Evolutionary conservation across 2,329 filamentous ascomycete genomes (phyloP).

Genomic region (Fusarium falciforme): DNA sequence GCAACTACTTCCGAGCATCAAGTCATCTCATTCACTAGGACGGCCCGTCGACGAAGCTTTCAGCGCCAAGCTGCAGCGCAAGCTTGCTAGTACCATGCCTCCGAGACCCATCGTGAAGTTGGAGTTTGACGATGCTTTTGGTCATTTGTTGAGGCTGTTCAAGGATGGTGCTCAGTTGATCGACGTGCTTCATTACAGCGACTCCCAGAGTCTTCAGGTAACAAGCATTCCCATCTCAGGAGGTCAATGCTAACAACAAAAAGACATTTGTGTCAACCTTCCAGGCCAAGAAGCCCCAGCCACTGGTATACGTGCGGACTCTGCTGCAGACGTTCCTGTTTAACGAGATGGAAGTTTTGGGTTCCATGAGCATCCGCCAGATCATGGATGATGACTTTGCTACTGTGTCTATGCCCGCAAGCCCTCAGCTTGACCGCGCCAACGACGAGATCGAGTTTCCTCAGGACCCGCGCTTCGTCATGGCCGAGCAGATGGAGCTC

Average conservation of each 20-base stretch:
- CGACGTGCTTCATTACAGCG: constrained; percentile 73
- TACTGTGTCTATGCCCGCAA: constrained; percentile 78
- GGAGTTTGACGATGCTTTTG: constrained; percentile 76
- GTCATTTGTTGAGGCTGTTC: constrained; percentile 76
- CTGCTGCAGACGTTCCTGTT: constrained; percentile 82
- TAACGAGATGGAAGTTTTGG: constrained; percentile 75
- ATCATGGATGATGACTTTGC: constrained; percentile 87
- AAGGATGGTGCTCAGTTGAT: constrained; percentile 77
- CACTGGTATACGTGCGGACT: constrained; percentile 84
- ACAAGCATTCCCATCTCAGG: constrained; percentile 33
- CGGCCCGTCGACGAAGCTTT: constrained; percentile 81
- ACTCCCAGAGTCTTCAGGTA: constrained; percentile 78
- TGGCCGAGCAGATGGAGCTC: constrained; percentile 78
- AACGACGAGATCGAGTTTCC: constrained; percentile 83
- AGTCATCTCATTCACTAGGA: constrained; percentile 70
- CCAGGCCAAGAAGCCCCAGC: constrained; percentile 82
- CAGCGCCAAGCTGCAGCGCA: constrained; percentile 90
- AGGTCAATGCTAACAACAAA: background rate
- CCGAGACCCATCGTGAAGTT: constrained; percentile 89
- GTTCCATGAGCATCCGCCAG: constrained; percentile 75
- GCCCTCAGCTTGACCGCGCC: constrained; percentile 74
- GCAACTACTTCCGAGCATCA: constrained; percentile 64
- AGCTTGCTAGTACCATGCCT: constrained; percentile 91
- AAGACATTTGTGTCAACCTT: constrained; percentile 81
- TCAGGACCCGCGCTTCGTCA: constrained; percentile 78